phyloP scores from a whole-genome alignment of 2,329 filamentous ascomycete genomes.

The Pseudogymnoascus sp. region DNA sequence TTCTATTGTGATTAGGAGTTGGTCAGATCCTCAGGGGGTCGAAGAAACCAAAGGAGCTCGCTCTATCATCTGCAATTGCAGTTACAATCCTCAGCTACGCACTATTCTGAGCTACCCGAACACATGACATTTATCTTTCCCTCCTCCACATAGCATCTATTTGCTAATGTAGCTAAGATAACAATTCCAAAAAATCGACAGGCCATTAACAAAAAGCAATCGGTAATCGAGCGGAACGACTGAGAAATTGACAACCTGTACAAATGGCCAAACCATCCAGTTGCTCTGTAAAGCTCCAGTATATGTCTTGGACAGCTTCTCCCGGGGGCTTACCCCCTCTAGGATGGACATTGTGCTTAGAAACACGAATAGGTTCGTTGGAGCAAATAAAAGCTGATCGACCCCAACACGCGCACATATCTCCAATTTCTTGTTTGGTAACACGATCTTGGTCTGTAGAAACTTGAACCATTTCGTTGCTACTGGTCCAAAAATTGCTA shows the following conservation, averaged over 20 bases:
- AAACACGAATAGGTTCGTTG: slow-evolving; percentile 55
- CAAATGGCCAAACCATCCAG: slow-evolving; percentile 60
- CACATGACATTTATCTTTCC: not conserved
- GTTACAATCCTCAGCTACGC: not conserved
- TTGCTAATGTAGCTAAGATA: slow-evolving; percentile 31
- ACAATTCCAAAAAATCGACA: slow-evolving; percentile 49
- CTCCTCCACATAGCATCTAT: not conserved
- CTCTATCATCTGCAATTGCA: not conserved
- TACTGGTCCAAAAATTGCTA: slow-evolving; percentile 60
- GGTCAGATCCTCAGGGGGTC: not conserved
- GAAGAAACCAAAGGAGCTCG: not conserved
- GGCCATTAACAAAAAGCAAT: slow-evolving; percentile 62
- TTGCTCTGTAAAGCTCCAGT: slow-evolving; percentile 55
- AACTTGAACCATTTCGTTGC: slow-evolving; percentile 64
- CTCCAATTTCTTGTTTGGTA: slow-evolving; percentile 47
- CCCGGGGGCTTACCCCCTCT: slow-evolving; percentile 48
- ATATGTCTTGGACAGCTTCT: slow-evolving; percentile 55
- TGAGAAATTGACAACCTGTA: slow-evolving; percentile 63
- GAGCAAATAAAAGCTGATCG: slow-evolving; percentile 60
- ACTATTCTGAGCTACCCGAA: not conserved
- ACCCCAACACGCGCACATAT: slow-evolving; percentile 53
- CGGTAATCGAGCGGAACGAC: slow-evolving; percentile 59
- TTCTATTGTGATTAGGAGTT: not conserved
- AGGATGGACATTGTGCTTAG: slow-evolving; percentile 59
- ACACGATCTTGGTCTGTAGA: slow-evolving; percentile 52